These are phyloP conservation scores for Ulmus americana DNA, from an alignment of 331 rosid species.

Conservation along the genomic window DNA sequence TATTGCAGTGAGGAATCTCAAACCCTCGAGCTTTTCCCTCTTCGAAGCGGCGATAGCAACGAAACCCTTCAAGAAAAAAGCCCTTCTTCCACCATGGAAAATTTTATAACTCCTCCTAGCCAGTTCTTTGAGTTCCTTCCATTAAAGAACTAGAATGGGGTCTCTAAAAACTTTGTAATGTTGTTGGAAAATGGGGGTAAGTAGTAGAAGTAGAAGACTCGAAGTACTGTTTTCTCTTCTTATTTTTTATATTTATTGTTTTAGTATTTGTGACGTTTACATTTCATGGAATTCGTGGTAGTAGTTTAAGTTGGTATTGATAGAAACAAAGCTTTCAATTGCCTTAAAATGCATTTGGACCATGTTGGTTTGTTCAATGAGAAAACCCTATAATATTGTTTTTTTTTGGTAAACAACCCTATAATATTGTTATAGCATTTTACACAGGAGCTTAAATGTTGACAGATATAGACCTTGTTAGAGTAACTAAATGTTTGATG, in stretches of 20 bases:
- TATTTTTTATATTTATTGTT: constrained; percentile 10
- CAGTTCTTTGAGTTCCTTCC: constrained; percentile 90
- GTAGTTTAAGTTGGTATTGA: constrained; percentile 33
- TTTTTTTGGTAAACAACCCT: too few species aligned
- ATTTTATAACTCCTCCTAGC: constrained; percentile 28
- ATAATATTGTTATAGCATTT: constrained; percentile 21
- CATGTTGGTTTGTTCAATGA: constrained; percentile 41
- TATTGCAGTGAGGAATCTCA: constrained; percentile 42
- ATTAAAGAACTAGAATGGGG: constrained; percentile 44
- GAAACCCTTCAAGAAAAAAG: constrained; percentile 17
- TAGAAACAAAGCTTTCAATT: constrained; percentile 25
- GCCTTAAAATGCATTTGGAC: constrained; percentile 64
- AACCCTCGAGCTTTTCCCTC: constrained; percentile 85
- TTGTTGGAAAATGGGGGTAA: constrained; percentile 33
- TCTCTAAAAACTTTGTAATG: constrained; percentile 19
- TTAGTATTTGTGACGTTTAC: constrained; percentile 32
- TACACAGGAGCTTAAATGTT: constrained; percentile 19
- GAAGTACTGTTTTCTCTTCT: not conserved
- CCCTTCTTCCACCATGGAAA: constrained; percentile 30
- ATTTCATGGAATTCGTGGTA: constrained; percentile 36
- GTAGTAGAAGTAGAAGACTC: not conserved
- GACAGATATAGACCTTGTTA: constrained; percentile 27
- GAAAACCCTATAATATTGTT: constrained; percentile 12
- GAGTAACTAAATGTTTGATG: constrained; percentile 31
- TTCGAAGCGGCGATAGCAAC: constrained; percentile 34